phyloP scores from a whole-genome alignment of 2,329 filamentous ascomycete genomes.

The Calonectria naviculata region DNA sequence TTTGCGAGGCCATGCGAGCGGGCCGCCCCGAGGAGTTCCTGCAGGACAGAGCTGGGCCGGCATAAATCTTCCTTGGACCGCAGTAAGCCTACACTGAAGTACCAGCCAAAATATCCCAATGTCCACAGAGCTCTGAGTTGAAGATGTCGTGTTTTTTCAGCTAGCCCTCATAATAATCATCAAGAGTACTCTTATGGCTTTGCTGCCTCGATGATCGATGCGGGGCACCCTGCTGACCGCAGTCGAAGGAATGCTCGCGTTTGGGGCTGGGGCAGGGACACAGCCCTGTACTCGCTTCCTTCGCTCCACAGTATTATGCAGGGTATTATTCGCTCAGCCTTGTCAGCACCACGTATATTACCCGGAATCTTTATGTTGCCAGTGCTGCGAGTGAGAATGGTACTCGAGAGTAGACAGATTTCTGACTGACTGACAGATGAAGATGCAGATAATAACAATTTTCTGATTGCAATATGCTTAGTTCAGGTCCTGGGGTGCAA shows the following conservation, averaged over 20 bases:
- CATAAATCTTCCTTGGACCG: background rate
- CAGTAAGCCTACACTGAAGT: background rate
- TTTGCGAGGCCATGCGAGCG: background rate
- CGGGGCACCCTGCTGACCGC: background rate
- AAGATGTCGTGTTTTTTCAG: background rate
- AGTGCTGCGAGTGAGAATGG: too few species aligned
- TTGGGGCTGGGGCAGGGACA: background rate
- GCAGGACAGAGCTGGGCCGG: background rate
- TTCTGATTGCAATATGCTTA: too few species aligned
- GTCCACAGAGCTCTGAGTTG: background rate
- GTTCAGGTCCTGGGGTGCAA: too few species aligned
- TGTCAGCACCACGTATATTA: too few species aligned
- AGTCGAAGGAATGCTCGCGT: background rate
- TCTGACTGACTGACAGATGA: too few species aligned
- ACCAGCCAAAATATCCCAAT: background rate
- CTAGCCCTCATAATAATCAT: background rate
- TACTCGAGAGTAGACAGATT: too few species aligned
- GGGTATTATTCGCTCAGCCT: too few species aligned
- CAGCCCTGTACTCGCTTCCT: background rate
- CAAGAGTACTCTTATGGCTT: background rate
- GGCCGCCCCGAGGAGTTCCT: too few species aligned
- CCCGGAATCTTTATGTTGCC: too few species aligned
- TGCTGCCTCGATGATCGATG: background rate
- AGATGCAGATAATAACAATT: too few species aligned
- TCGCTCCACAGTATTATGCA: background rate